Base-by-base conservation (phyloP, 805 yeast genomes). In the Hanseniaspora osmophila region DNA sequence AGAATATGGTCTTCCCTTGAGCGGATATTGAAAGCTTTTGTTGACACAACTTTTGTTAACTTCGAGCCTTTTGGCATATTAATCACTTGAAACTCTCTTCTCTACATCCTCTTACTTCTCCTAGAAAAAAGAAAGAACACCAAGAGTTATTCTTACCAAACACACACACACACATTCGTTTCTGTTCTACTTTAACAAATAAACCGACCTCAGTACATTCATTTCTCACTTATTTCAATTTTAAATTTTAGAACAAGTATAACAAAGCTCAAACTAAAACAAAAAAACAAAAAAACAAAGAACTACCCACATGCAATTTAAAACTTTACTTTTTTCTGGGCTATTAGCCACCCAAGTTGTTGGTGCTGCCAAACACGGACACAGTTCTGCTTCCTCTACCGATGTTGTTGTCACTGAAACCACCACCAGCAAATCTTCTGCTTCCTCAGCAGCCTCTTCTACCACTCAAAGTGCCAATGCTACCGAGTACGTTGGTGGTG, bases 401-500 rank as follows among this genome's bases (percentile, higher is more conserved):
- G 35, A 32, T 13, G 35, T 32, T 32, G 35, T 13, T 13, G 10
- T 32, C 6, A 22, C 41, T 22, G 17, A 32, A 44, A 46, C 49
- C 29, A 51, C 47, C 37, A 43, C 48, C 32, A 35, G 52, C 13
- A 32, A 37, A 10, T 32, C 35, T 11, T 33, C 39, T 41, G 13
- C 37, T 3, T 19, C 22, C 4, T 33, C 38, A 19, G 10, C 30
- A 13, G 32, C 15, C 38, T 50, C 58, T n/a, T 47, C 58, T 30
- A 54, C 55, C 33, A 64, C 64, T 40, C 56, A 65, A 47, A 51
- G 53, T 30, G 57, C 56, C 29, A 49, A 69, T 19, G 53, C 56
- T 45, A 78, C 77, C 33, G 81, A 82, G 44, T 74, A 73, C 57
- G 72, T 73, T 49, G 80, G 82, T 47, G 65, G 77, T 48, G 75